phyloP scores from a whole-genome alignment of 345 rosid genomes.

The Kernera saxatilis region DNA sequence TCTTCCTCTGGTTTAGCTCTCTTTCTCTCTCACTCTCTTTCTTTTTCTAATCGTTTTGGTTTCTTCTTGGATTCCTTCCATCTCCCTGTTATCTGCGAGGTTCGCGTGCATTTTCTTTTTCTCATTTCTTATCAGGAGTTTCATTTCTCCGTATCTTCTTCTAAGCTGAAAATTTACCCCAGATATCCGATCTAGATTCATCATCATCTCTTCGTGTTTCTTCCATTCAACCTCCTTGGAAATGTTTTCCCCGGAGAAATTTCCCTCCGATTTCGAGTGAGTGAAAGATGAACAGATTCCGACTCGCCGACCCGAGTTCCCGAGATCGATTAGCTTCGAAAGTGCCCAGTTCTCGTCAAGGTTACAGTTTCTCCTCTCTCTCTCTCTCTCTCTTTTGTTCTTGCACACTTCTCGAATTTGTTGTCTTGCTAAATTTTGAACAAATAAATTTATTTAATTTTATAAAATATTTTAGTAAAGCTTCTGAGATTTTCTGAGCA shows the following conservation, averaged over 20 bases:
- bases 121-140: neutral
- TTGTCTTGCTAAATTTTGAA: neutral
- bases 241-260: neutral
- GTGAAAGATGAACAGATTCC: conserved; percentile 47
- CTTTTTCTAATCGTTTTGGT: neutral
- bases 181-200: conserved; percentile 35
- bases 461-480: conserved; percentile 12
- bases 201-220: conserved; percentile 20
- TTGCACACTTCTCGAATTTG: neutral
- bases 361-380: conserved; percentile 24
- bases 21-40: neutral
- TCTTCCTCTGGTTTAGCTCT: conserved; percentile 2
- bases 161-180: neutral
- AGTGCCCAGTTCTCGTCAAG: conserved; percentile 29
- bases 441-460: neutral
- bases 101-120: neutral
- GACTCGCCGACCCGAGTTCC: conserved; percentile 32
- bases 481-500: neutral
- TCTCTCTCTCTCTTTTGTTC: neutral
- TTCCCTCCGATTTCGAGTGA: conserved; percentile 25
- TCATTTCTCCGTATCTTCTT: conserved; percentile 29
- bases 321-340: conserved; percentile 25
- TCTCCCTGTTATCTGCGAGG: conserved; percentile 10
- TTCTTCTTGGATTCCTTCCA: conserved; percentile 8
- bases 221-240: neutral